Conservation (phyloP, 1,139 yeast genomes). For the Kodamaea alishanica region DNA sequence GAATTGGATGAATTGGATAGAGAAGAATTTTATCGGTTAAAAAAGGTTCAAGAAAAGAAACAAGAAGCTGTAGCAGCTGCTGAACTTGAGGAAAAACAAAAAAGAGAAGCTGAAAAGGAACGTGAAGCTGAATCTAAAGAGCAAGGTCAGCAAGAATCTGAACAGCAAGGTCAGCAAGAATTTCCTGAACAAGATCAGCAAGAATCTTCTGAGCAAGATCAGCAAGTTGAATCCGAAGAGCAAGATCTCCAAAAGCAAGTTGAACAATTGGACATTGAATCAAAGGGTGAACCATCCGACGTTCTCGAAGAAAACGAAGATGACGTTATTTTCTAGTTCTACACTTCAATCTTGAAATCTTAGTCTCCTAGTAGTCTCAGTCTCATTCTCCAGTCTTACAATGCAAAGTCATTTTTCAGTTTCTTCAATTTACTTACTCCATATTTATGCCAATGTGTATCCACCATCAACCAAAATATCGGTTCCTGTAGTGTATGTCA, state of each 20-base stretch:
- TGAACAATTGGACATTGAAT: conserved; percentile 23
- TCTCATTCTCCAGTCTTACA: too few species aligned
- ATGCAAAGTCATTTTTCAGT: not conserved
- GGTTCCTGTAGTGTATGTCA: conserved; percentile 79
- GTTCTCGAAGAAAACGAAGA: conserved; percentile 40
- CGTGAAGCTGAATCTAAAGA: conserved; percentile 8
- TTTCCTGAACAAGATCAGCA: conserved; percentile 17
- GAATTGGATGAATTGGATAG: conserved; percentile 97
- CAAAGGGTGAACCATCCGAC: conserved; percentile 16
- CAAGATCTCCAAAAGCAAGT: conserved; percentile 19
- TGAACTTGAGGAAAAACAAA: conserved; percentile 48
- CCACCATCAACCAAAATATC: conserved; percentile 88
- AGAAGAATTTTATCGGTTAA: conserved; percentile 94
- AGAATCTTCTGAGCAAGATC: conserved; percentile 14
- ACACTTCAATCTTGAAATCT: too few species aligned
- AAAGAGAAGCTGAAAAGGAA: conserved; percentile 4
- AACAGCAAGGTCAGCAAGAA: conserved; percentile 22
- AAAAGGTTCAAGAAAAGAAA: conserved; percentile 95
- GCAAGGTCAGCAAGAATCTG: conserved; percentile 20
- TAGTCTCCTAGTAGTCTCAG: too few species aligned
- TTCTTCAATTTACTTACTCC: not conserved
- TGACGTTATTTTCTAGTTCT: conserved; percentile 37
- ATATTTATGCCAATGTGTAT: conserved; percentile 48
- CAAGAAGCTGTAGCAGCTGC: conserved; percentile 68
- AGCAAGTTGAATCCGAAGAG: conserved; percentile 18